Base-by-base conservation (phyloP, 805 yeast species). In the Yamadazyma phyllophila region DNA sequence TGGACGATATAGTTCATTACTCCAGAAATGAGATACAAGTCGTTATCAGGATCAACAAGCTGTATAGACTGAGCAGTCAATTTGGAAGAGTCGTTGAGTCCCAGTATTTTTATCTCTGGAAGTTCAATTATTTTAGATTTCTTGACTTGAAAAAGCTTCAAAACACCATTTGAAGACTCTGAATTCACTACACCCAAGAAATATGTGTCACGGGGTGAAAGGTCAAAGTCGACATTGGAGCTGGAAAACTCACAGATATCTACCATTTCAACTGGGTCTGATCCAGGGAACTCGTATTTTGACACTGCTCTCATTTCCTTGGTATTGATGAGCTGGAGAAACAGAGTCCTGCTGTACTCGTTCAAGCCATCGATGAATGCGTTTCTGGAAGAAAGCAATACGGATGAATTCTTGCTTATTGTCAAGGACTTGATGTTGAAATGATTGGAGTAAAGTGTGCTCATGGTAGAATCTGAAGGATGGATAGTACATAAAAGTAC, bases 21-120 rank as follows among this genome's bases (percentile, higher is more conserved):
- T 4, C 65, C 66, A n/a, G 51, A 43, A 6, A 60, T 31, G 17
- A 56, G 36, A 40, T 52, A 57, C 8, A 36, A 34, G 12, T 42
- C 41, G 2, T 48, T 44, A 8, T 49, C 51, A 6, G 29, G 34
- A 38, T 54, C 53, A 7, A 49, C 36, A 8, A 53, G 39, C 2
- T 36, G 36, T 7, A 60, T 58, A 2, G 56, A 49, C 30, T 55
- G 53, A 14, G 47, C 29, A 9, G 49, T 33, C 5, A 54, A 26
- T 20, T 44, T 36, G 1, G 50, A 39, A 3, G 43, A 10, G 38
- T 48, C 53, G 10, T 35, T 11, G 2, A 54, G 35, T 7, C 59
- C 61, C 26, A 14, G 26, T 12, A 52, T 30, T 11, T 48, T 50
- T 3, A 50, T 37, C 9, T 26, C 35, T 2, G 44, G 36, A 13